Evolutionary conservation across 2,329 filamentous ascomycete genomes (phyloP).

Genomic region (Diaporthe eres): DNA sequence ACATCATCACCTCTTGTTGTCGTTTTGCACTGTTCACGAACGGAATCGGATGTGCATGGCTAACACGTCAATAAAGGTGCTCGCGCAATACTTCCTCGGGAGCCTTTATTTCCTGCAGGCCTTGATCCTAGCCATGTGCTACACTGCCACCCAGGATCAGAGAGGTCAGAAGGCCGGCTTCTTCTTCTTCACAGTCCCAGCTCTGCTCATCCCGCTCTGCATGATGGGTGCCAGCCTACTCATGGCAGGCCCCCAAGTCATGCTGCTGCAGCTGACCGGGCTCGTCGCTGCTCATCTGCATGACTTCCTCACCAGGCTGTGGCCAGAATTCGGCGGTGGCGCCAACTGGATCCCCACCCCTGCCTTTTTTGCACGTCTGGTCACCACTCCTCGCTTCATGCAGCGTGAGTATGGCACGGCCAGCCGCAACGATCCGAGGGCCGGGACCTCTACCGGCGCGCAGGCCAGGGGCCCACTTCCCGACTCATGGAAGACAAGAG

Average conservation of each 20-base stretch:
- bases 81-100: slow-evolving; percentile 67
- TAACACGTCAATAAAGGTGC: slow-evolving; percentile 54
- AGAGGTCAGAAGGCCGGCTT: slow-evolving; percentile 82
- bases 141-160: slow-evolving; percentile 90
- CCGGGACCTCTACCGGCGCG: slow-evolving; percentile 58
- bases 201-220: slow-evolving; percentile 84
- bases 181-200: slow-evolving; percentile 86
- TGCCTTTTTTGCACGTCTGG: slow-evolving; percentile 76
- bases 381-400: slow-evolving; percentile 64
- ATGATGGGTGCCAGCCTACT: slow-evolving; percentile 84
- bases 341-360: slow-evolving; percentile 83
- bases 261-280: slow-evolving; percentile 80
- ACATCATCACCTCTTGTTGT: slow-evolving; percentile 43
- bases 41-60: not conserved
- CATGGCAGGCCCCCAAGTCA: slow-evolving; percentile 68
- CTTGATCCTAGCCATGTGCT: slow-evolving; percentile 83
- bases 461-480: slow-evolving; percentile 66
- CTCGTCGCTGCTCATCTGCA: slow-evolving; percentile 89
- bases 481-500: slow-evolving; percentile 75
- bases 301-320: slow-evolving; percentile 90
- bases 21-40: slow-evolving; percentile 30
- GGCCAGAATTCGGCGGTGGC: slow-evolving; percentile 90
- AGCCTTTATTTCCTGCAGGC: slow-evolving; percentile 70
- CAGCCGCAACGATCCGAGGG: slow-evolving; percentile 56
- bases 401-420: slow-evolving; percentile 75